Percentiles rank a stretch among this genome's conserved stretches.
Evolutionary conservation across 352 stramenopile species (phyloP).

Genomic region (Phytopythium helicoides): DNA sequence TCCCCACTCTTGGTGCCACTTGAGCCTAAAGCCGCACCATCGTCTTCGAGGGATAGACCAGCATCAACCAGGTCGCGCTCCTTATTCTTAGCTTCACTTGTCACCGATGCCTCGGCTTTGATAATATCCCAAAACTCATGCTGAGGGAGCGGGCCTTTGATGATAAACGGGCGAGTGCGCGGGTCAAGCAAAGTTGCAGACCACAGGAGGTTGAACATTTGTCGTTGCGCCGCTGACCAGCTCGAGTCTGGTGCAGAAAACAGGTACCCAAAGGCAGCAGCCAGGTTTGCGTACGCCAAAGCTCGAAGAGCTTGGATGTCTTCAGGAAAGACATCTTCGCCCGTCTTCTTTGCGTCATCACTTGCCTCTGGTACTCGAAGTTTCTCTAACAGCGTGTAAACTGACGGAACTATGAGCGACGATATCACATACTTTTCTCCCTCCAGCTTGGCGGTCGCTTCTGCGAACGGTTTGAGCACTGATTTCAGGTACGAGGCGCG

Average conservation of each 20-base stretch:
- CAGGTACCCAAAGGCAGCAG: slow-evolving; percentile 53
- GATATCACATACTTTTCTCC: slow-evolving; percentile 57
- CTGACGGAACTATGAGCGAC: slow-evolving; percentile 65
- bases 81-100: slow-evolving; percentile 51
- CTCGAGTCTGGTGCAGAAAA: slow-evolving; percentile 38
- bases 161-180: slow-evolving; percentile 70
- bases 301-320: slow-evolving; percentile 66
- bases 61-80: slow-evolving; percentile 41
- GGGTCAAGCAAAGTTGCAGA: slow-evolving; percentile 68
- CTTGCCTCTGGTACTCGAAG: slow-evolving; percentile 22
- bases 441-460: slow-evolving; percentile 57
- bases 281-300: slow-evolving; percentile 51
- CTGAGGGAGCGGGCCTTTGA: slow-evolving; percentile 60
- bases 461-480: slow-evolving; percentile 66
- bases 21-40: slow-evolving; percentile 16
- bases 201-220: slow-evolving; percentile 69
- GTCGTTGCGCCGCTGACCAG: slow-evolving; percentile 40
- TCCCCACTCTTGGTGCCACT: slow-evolving; percentile 27
- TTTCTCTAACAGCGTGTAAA: slow-evolving; percentile 69
- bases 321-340: slow-evolving; percentile 35
- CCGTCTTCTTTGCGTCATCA: slow-evolving; percentile 12
- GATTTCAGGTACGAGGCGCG: slow-evolving; percentile 54
- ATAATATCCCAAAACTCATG: slow-evolving; percentile 71
- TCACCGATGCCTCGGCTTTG: slow-evolving; percentile 51
- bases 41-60: slow-evolving; percentile 38